Evolutionary conservation across 176 grass and related monocot genomes (phyloP), one percentile per base, ranked within the genome.

Genomic region (Phyllostachys edulis): DNA sequence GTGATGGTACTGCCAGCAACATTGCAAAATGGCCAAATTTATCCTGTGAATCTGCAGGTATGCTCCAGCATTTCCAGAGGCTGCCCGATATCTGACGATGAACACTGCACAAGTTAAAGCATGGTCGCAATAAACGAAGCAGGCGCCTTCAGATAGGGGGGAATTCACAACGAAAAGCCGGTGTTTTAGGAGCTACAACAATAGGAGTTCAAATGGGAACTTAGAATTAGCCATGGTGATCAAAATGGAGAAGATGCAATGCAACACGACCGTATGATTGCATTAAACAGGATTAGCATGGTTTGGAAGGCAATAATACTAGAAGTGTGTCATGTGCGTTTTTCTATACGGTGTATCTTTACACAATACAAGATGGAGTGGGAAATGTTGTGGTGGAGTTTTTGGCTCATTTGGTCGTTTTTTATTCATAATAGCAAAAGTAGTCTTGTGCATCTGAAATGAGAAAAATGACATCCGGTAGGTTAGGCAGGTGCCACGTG

Each of bases 281-380:
- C 37, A 7, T 63, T 16, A 57, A 82, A 14, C 78, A 86, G 72
- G 72, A 56, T 86, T 90, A 82, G 78, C 83, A 86, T 82, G 83
- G 83, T 65, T 82, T 47, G 50, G 75, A 67, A 20, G 44, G 50
- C n/a, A 56, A 84, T 73, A 16, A 87, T 63, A 77, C 29, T 17
- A 68, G 23, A 71, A 61, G 54, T 7, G 42, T 32, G 49, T 36
- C 5, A 21, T 63, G 66, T 40, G 66, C 67, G 3, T 68, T n/a
- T 63, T 39, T 41, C 2, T 24, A 9, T 21, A 29, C 5, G 29
- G 5, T 17, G 9, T 55, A 37, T 56, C 7, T 47, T 29, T 27
- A 44, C 26, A 27, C 66, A 11, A 76, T 39, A 61, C 61, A 34
- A 17, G 56, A 56, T 10, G 34, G 38, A 47, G 75, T n/a, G 65